Evolutionary conservation across 441 rosid genomes (phyloP).

Genomic region (Hura crepitans): DNA sequence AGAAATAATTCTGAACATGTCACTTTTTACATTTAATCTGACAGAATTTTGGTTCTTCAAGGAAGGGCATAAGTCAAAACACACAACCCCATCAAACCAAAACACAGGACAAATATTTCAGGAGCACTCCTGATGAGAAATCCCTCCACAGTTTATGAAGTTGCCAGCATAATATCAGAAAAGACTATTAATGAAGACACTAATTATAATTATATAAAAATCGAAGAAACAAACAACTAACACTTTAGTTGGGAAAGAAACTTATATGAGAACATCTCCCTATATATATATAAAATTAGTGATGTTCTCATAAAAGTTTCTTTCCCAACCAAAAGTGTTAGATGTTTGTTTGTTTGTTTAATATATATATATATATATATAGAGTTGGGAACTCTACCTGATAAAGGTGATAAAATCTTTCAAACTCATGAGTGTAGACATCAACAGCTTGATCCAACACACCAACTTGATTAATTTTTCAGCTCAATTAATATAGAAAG

Average conservation of each 20-base stretch:
- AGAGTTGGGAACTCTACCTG: constrained; percentile 65
- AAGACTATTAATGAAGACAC: neutral
- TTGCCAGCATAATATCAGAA: neutral
- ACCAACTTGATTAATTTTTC: constrained; percentile 51
- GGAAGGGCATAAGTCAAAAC: neutral
- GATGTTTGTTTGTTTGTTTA: too few relatives aligned
- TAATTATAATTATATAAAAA: neutral
- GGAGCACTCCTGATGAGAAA: neutral
- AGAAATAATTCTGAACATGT: neutral
- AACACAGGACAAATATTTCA: neutral
- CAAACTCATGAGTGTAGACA: constrained; percentile 67
- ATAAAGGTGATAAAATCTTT: constrained; percentile 72
- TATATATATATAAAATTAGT: too few relatives aligned
- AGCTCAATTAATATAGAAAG: constrained; percentile 32
- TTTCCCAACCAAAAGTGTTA: too few relatives aligned
- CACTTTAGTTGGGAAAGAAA: too few relatives aligned
- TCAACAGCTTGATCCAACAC: constrained; percentile 67
- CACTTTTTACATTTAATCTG: neutral
- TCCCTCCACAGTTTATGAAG: neutral
- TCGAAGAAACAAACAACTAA: neutral
- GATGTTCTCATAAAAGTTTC: too few relatives aligned
- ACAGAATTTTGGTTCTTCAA: neutral
- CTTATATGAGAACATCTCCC: too few relatives aligned
- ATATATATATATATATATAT: too few relatives aligned
- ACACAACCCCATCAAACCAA: neutral